Base-by-base conservation (phyloP, 1,284 basidiomycete species). In the Leccinum fuscescens region DNA sequence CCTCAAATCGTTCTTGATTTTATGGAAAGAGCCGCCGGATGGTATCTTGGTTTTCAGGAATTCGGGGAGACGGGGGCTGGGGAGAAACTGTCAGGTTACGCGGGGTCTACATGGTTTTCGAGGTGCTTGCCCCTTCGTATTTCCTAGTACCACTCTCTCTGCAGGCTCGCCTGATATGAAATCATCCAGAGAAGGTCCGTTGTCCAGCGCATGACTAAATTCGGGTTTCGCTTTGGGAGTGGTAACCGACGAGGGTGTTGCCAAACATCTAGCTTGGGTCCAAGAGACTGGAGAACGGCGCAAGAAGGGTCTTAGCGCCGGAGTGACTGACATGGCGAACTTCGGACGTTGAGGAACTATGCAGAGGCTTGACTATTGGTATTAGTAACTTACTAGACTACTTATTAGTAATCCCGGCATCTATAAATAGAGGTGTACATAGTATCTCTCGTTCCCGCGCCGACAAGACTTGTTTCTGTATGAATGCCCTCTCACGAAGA, bases 11-110 rank as follows among this genome's bases (percentile, higher is more conserved):
- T 91, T 92, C 83, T 97, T 98, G 69, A 99, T 98, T 68, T 87
- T 92, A 62, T 86, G 90, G 75, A 91, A 99, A 11, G 94, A 94
- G 29, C 82, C 80, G 27, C 96, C 94, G 1, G 90, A 93, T 0
- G 97, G 96, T 66, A 96, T 94, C 33, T 88, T 89, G 22, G 96
- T 98, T 80, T 98, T 98, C 35, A 99, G 81, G 78, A 92, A 93
- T 3, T 88, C 86, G 12, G 97, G 97, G 17, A 99, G 82, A 17
- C 97, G 92, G 22, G 92, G 92, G 44, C 94, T 96, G 67, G 6
- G 6, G 55, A 22, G 46, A 24, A 49, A 27, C 3, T 12, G 8
- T 35, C 6, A 59, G 48, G 55, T 44, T 54, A 55, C 12, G 37
- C 3, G 15, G 22, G 24, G 31, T 35, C 54, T 39, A 42, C 35